Evolutionary conservation across 2,329 filamentous ascomycete genomes (phyloP), one percentile per base, ranked within the genome.

Genomic region (Ophiocordyceps camponoti-saundersi): DNA sequence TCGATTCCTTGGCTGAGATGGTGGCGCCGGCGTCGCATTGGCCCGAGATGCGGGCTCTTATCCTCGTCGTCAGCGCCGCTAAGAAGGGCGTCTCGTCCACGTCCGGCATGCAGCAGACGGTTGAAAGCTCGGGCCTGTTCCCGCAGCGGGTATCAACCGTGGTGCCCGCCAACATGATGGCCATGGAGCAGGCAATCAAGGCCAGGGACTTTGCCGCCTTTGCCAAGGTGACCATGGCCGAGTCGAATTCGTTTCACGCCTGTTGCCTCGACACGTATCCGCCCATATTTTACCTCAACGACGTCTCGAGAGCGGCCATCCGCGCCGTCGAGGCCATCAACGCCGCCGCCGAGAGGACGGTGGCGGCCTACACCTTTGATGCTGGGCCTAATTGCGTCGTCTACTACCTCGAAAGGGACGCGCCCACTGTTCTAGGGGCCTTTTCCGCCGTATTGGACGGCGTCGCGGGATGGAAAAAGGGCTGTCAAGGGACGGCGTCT

Each of bases 281-380:
- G 42, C 92, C 93, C 18, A 98, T 98, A 61, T 95, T 95, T 67
- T 98, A 98, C 72, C 81, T 98, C 73, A 98, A 95, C 66, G 92
- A 98, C 61, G 81, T 90, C 16, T 90, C 83, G 20, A 73, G 84
- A 36, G 87, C 90, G 1, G 88, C 90, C 6, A 86, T 98, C 50
- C 76, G 86, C 46, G 80, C 87, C 16, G 89, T 95, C 29, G 88
- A 98, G 68, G 75, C 80, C 55, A 85, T 96, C 67, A 98, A 98
- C 60, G 72, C 73, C 47, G 73, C 75, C 22, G 86, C 84, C 5
- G 88, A 86, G 47, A 82, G 79, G 66, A 80, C 77, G 0, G 75
- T 96, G 18, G 88, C 86, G 3, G 92, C 92, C 3, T 98, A 98
- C 65, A 98, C 92, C 0, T 98, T 96, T 58, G 92, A 98, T 60